These are phyloP conservation scores for Macadamia integrifolia DNA, from an alignment of 164 flowering plant genomes.

Conservation along the genomic window DNA sequence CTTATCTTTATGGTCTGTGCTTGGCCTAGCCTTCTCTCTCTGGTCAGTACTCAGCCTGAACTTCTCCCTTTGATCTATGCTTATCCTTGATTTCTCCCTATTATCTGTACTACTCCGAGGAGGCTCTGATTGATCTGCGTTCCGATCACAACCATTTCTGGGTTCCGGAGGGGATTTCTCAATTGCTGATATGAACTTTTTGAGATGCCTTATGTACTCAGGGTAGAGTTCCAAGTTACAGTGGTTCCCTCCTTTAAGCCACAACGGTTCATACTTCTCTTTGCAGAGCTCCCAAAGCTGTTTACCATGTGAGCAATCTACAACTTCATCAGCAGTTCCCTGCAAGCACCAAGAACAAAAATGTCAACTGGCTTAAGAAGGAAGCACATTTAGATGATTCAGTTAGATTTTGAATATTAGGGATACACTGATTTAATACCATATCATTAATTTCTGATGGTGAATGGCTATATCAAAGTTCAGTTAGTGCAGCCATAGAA, in stretches of 20 bases:
- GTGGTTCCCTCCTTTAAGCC: constrained; percentile 63
- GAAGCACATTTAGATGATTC: neutral
- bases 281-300: constrained; percentile 67
- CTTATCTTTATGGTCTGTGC: constrained; percentile 47
- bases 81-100: constrained; percentile 28
- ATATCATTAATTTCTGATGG: no score
- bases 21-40: constrained; percentile 51
- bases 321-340: constrained; percentile 77
- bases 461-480: no score
- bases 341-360: constrained; percentile 15
- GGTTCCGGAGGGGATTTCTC: constrained; percentile 31
- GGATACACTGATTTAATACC: neutral
- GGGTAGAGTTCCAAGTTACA: constrained; percentile 64
- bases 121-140: constrained; percentile 17
- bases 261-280: constrained; percentile 70
- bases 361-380: neutral
- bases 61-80: constrained; percentile 49
- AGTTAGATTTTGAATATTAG: neutral
- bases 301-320: constrained; percentile 66
- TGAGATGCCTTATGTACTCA: constrained; percentile 54
- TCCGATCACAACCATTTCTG: constrained; percentile 12
- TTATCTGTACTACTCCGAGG: constrained; percentile 20
- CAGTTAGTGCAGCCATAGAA: no score
- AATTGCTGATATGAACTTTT: constrained; percentile 54
- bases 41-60: constrained; percentile 41